A percentile compares a stretch with the other conserved stretches of the same genome.
Evolutionary conservation across 2,329 filamentous ascomycete genomes (phyloP).

Genomic region (Trichoderma harzianum): DNA sequence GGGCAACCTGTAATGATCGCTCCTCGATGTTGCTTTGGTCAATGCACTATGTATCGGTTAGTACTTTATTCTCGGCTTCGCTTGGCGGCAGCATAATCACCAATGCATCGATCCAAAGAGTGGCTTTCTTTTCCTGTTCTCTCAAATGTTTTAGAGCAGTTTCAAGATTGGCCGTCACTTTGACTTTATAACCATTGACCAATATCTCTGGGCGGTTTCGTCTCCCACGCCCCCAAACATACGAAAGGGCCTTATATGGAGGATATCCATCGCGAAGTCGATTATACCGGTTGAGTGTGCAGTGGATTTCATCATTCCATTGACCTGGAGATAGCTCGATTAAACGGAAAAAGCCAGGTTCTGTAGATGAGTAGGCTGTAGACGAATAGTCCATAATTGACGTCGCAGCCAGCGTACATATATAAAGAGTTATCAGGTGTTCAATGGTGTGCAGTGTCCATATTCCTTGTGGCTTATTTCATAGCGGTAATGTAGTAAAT

Average conservation of each 20-base stretch:
- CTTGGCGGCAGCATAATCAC: background rate
- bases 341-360: background rate
- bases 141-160: background rate
- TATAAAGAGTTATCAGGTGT: background rate
- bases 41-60: background rate
- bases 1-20: background rate
- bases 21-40: background rate
- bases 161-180: background rate
- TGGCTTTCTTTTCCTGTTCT: background rate
- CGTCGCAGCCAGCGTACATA: background rate
- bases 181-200: background rate
- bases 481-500: background rate
- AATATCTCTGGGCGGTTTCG: background rate
- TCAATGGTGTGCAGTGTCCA: background rate
- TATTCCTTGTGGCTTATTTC: background rate
- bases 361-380: background rate
- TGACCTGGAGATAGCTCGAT: background rate
- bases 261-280: background rate
- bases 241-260: background rate
- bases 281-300: background rate
- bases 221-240: background rate
- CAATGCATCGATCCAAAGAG: background rate
- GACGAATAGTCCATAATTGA: too few relatives aligned
- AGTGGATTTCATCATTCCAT: background rate
- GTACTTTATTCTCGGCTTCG: rapidly evolving